Evolutionary conservation across 2,329 filamentous ascomycete species (phyloP).

Genomic region (Fusarium sp.): DNA sequence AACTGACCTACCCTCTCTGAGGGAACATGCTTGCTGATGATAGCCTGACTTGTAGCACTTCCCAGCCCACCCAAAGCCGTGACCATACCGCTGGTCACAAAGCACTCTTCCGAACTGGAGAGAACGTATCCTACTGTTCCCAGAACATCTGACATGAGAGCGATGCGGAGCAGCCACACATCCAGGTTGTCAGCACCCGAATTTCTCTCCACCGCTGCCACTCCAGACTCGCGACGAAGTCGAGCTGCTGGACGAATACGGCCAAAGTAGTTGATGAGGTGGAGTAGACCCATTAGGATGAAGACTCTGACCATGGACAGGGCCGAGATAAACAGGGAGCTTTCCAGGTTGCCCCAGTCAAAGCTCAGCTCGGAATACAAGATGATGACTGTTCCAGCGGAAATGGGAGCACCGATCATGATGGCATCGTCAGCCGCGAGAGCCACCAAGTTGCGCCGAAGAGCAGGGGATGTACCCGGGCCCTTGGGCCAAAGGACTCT

Average conservation of each 20-base stretch:
- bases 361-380: constrained; percentile 87
- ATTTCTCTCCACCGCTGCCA: constrained; percentile 60
- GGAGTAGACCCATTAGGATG: constrained; percentile 80
- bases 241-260: constrained; percentile 66
- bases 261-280: constrained; percentile 80
- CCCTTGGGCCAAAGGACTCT: constrained; percentile 81
- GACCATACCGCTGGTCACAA: constrained; percentile 78
- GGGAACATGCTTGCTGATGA: constrained; percentile 91
- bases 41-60: constrained; percentile 84
- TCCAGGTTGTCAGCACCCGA: constrained; percentile 83
- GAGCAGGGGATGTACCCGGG: constrained; percentile 64
- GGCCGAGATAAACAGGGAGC: constrained; percentile 83
- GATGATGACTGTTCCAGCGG: constrained; percentile 82
- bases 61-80: constrained; percentile 86
- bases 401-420: constrained; percentile 85
- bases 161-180: constrained; percentile 78
- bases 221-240: constrained; percentile 52
- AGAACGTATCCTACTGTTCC: constrained; percentile 83
- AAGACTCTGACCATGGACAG: constrained; percentile 82
- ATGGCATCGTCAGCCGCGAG: constrained; percentile 85
- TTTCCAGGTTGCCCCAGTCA: constrained; percentile 84
- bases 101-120: constrained; percentile 70
- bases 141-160: constrained; percentile 80
- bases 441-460: constrained; percentile 85
- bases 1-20: constrained; percentile 84